Evolutionary conservation across 1,284 basidiomycete species (phyloP).

Genomic region (Meripilus lineatus): DNA sequence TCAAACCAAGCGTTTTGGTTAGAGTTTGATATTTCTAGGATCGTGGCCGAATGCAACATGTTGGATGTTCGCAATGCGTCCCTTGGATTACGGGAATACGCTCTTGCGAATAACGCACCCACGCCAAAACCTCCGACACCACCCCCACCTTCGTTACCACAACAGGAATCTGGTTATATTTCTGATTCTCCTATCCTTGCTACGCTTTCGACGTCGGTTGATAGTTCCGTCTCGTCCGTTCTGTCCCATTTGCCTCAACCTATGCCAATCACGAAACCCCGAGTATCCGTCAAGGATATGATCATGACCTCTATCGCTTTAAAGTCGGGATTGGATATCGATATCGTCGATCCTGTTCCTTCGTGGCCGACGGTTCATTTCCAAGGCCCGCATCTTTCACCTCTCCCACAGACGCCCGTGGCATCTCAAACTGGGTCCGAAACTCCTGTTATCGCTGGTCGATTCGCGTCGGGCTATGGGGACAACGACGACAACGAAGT

Average conservation of each 20-base stretch:
- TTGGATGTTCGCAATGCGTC: constrained; percentile 58
- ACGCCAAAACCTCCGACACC: constrained; percentile 5
- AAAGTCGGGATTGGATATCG: constrained; percentile 60
- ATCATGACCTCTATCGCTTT: constrained; percentile 62
- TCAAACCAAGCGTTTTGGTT: constrained; percentile 55
- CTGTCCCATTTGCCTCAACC: constrained; percentile 6
- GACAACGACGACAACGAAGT: constrained; percentile 14
- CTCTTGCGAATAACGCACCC: constrained; percentile 8
- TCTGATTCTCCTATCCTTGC: neutral
- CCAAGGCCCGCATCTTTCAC: constrained; percentile 15
- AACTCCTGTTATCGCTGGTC: constrained; percentile 8
- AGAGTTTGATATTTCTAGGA: constrained; percentile 58
- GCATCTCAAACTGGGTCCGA: constrained; percentile 11
- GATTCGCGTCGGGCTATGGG: neutral
- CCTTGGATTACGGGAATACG: constrained; percentile 31
- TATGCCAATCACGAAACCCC: constrained; percentile 13
- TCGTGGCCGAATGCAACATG: constrained; percentile 69
- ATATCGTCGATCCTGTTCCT: constrained; percentile 36
- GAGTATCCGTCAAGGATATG: constrained; percentile 68
- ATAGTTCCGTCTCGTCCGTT: constrained; percentile 11
- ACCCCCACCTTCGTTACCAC: neutral
- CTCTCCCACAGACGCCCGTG: constrained; percentile 15
- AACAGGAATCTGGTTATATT: neutral
- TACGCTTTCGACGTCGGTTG: constrained; percentile 13
- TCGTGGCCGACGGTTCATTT: constrained; percentile 19